phyloP scores from a whole-genome alignment of 2,329 filamentous ascomycete species.

The Pestalotiopsis sp. region DNA sequence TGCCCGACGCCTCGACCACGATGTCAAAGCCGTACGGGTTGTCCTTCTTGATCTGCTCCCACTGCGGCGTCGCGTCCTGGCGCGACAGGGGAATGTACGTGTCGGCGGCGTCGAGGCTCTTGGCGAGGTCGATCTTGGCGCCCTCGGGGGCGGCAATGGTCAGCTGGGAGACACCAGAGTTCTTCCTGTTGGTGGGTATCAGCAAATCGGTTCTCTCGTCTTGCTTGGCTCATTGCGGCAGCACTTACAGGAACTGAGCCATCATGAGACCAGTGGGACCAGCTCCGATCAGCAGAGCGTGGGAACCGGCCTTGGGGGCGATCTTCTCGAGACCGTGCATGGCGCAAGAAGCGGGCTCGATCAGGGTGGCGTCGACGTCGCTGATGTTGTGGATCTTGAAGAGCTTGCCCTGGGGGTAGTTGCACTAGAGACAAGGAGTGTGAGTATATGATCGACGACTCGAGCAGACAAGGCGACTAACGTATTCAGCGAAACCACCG shows the following conservation, averaged over 20 bases:
- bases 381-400: conserved; percentile 68
- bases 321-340: conserved; percentile 73
- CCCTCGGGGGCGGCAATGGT: conserved; percentile 70
- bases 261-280: conserved; percentile 66
- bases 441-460: background rate
- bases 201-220: background rate
- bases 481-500: conserved; percentile 74
- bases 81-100: conserved; percentile 57
- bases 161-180: conserved; percentile 70
- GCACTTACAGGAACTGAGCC: conserved; percentile 31
- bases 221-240: conserved; percentile 6
- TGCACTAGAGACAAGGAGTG: conserved; percentile 32
- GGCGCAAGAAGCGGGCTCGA: conserved; percentile 73
- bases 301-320: conserved; percentile 64
- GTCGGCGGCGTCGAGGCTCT: conserved; percentile 56
- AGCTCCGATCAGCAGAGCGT: conserved; percentile 67
- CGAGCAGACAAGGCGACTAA: conserved; percentile 15
- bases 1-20: conserved; percentile 71
- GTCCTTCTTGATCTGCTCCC: conserved; percentile 61
- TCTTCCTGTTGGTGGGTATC: conserved; percentile 19
- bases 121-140: conserved; percentile 71
- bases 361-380: conserved; percentile 69
- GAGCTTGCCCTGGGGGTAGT: conserved; percentile 55
- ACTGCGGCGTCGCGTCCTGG: conserved; percentile 58
- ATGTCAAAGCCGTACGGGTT: conserved; percentile 77